Conservation (phyloP, 2,329 filamentous ascomycete genomes). For the Beauveria bassiana region DNA sequence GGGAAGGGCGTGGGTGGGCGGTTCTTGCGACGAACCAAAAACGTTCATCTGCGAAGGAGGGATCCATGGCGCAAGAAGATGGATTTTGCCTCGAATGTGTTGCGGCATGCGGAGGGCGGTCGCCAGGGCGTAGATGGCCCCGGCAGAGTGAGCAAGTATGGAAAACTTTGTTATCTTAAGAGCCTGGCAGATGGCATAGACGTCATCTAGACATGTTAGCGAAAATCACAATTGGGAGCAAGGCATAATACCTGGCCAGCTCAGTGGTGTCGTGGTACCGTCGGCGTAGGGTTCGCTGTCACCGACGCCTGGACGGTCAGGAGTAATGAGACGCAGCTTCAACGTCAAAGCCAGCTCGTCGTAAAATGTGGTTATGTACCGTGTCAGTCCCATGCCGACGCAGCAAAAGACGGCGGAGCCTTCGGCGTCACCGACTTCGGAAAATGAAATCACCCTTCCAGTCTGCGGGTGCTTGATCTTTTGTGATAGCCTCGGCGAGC, state of each 20-base stretch:
- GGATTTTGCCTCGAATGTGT: conserved; percentile 87
- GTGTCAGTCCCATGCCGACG: conserved; percentile 93
- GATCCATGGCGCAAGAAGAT: conserved; percentile 93
- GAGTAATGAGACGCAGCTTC: conserved; percentile 83
- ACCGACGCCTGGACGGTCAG: conserved; percentile 88
- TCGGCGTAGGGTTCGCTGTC: conserved; percentile 82
- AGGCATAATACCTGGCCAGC: conserved; percentile 68
- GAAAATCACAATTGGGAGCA: not conserved
- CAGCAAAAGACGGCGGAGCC: conserved; percentile 93
- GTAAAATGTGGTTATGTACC: conserved; percentile 95
- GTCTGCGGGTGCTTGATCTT: conserved; percentile 81
- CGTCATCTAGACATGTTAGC: conserved; percentile 52
- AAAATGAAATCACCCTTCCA: conserved; percentile 85
- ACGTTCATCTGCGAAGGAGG: conserved; percentile 88
- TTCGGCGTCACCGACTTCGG: conserved; percentile 87
- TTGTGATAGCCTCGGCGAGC: conserved; percentile 76
- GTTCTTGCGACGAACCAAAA: conserved; percentile 64
- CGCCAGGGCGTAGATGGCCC: conserved; percentile 94
- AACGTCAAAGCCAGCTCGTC: conserved; percentile 88
- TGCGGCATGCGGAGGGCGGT: conserved; percentile 94
- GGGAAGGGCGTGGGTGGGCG: conserved; percentile 78
- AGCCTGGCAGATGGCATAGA: conserved; percentile 86
- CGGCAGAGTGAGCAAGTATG: conserved; percentile 89
- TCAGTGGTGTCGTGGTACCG: conserved; percentile 75
- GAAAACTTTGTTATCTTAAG: conserved; percentile 95